Evolutionary conservation across 345 rosid species (phyloP).

Genomic region (Populus nigra): DNA sequence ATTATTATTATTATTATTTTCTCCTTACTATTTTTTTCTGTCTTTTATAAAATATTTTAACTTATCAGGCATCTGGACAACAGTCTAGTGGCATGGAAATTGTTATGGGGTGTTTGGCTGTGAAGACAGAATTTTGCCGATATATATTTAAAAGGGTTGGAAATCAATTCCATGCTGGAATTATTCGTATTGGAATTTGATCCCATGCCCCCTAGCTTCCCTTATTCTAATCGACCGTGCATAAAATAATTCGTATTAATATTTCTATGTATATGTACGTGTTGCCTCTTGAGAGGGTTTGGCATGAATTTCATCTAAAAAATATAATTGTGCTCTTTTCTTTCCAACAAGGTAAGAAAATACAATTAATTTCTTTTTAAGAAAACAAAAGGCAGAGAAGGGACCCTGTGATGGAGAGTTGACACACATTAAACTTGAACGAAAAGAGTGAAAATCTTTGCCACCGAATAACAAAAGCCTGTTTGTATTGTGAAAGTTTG

Average conservation of each 20-base stretch:
- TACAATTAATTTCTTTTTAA: neutral
- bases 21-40: neutral
- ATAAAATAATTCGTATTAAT: neutral
- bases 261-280: neutral
- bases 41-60: neutral
- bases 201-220: neutral
- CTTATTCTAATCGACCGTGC: neutral
- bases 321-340: neutral
- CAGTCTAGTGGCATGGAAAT: neutral
- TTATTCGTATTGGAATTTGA: neutral
- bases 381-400: neutral
- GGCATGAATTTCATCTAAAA: too few species aligned
- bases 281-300: neutral
- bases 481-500: too few species aligned
- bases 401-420: neutral
- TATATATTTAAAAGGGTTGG: neutral
- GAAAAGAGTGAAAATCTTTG: too few species aligned
- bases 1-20: neutral
- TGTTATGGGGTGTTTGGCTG: slow-evolving; percentile 9
- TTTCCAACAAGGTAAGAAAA: too few species aligned
- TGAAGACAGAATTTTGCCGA: neutral
- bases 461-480: neutral
- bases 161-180: neutral
- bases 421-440: too few species aligned
- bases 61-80: slow-evolving; percentile 3